Evolutionary conservation across 2,329 filamentous ascomycete genomes (phyloP).

Genomic region (Alternaria conjuncta): DNA sequence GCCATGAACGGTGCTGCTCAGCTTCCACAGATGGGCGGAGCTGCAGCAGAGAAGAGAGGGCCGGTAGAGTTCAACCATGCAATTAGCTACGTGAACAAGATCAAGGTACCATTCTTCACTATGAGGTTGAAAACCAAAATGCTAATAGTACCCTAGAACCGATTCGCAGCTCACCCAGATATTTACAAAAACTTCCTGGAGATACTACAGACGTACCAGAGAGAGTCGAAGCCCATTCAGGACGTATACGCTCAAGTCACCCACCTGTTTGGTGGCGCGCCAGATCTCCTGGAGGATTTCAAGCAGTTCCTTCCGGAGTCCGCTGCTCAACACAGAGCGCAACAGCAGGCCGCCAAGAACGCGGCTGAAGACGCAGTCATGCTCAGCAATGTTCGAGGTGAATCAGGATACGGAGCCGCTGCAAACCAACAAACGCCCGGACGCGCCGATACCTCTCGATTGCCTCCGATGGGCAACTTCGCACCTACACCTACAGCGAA

Average conservation of each 20-base stretch:
- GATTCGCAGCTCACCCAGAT: slow-evolving; percentile 93
- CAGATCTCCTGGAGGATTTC: slow-evolving; percentile 95
- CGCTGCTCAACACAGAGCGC: slow-evolving; percentile 64
- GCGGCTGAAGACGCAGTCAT: slow-evolving; percentile 71
- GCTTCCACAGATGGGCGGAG: slow-evolving; percentile 63
- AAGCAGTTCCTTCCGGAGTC: slow-evolving; percentile 98
- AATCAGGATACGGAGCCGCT: slow-evolving; percentile 54
- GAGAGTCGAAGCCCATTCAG: slow-evolving; percentile 97
- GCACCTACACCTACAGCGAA: slow-evolving; percentile 81
- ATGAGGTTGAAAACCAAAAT: background rate
- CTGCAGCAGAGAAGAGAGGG: slow-evolving; percentile 75
- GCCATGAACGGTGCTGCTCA: slow-evolving; percentile 66
- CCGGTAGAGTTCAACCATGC: slow-evolving; percentile 99
- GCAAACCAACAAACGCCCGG: slow-evolving; percentile 58
- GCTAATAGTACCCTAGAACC: slow-evolving; percentile 68
- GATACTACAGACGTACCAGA: slow-evolving; percentile 96
- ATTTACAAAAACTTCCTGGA: slow-evolving; percentile 99
- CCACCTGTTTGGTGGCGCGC: slow-evolving; percentile 87
- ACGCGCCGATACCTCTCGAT: slow-evolving; percentile 54
- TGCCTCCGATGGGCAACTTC: slow-evolving; percentile 95
- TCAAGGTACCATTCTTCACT: slow-evolving; percentile 72
- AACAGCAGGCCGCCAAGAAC: slow-evolving; percentile 67
- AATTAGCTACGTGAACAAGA: slow-evolving; percentile 99
- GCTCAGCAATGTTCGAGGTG: slow-evolving; percentile 69
- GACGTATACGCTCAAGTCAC: slow-evolving; percentile 98